A percentile compares a stretch with the other conserved stretches of the same genome.
These are phyloP conservation scores for Neurospora sp. DNA, from an alignment of 495 filamentous ascomycete genomes.

Conservation along the genomic window DNA sequence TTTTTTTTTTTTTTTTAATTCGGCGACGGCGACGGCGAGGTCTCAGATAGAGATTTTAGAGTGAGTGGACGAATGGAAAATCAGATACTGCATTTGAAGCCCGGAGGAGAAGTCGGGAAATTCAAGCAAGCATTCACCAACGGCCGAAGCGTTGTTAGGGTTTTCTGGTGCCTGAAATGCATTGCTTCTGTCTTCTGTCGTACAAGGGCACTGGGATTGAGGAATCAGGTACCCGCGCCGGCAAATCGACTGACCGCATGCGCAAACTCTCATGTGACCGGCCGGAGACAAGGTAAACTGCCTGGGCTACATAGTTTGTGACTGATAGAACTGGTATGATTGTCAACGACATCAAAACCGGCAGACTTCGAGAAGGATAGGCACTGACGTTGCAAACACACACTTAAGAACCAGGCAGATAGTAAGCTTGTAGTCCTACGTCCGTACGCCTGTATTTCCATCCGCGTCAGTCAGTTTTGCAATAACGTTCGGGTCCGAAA, in stretches of 20 bases:
- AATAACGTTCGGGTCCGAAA: neutral
- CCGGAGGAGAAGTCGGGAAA: no score
- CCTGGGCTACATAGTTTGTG: no score
- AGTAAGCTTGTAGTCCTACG: neutral
- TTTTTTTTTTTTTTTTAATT: no score
- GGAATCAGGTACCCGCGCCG: neutral
- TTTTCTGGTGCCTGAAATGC: neutral
- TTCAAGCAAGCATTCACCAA: no score
- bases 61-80: neutral
- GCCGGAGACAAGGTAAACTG: neutral
- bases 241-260: neutral
- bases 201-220: neutral
- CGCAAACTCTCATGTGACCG: neutral
- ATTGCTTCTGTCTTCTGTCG: neutral
- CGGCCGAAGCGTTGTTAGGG: no score
- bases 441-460: neutral
- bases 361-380: no score
- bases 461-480: neutral
- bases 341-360: no score
- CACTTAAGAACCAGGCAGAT: neutral
- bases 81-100: no score
- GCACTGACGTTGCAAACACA: neutral
- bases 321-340: no score
- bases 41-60: neutral
- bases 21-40: neutral